Conservation (phyloP, 345 rosid genomes). For the Eucalyptus polyanthemos region DNA sequence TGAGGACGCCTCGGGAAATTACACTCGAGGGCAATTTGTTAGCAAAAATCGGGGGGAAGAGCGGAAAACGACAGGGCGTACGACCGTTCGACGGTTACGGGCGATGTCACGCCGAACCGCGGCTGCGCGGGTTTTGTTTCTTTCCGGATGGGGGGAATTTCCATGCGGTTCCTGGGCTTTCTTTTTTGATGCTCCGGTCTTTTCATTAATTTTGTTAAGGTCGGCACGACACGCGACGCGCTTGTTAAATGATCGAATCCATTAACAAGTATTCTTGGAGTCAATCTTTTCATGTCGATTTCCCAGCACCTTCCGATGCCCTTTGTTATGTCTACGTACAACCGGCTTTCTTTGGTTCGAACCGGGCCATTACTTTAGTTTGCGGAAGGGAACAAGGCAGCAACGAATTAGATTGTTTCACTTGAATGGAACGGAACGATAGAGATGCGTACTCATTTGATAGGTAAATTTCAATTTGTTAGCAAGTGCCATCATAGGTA, state of each 20-base stretch:
- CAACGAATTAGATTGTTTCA: background rate
- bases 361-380: background rate
- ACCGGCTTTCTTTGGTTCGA: background rate
- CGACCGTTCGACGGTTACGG: background rate
- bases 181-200: background rate
- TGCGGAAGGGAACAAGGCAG: background rate
- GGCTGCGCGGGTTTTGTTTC: background rate
- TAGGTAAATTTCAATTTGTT: background rate
- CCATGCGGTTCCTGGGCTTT: background rate
- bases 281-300: background rate
- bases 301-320: background rate
- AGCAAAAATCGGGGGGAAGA: background rate
- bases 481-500: background rate
- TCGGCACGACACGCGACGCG: background rate
- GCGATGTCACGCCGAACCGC: background rate
- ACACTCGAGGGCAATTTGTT: background rate
- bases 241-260: background rate
- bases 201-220: background rate
- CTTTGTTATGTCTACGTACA: background rate
- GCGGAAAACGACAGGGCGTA: background rate
- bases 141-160: background rate
- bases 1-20: background rate
- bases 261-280: background rate
- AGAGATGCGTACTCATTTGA: background rate
- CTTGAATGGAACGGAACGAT: background rate